Conservation (phyloP, 1,284 basidiomycete species). For the Wallemia hederae region DNA sequence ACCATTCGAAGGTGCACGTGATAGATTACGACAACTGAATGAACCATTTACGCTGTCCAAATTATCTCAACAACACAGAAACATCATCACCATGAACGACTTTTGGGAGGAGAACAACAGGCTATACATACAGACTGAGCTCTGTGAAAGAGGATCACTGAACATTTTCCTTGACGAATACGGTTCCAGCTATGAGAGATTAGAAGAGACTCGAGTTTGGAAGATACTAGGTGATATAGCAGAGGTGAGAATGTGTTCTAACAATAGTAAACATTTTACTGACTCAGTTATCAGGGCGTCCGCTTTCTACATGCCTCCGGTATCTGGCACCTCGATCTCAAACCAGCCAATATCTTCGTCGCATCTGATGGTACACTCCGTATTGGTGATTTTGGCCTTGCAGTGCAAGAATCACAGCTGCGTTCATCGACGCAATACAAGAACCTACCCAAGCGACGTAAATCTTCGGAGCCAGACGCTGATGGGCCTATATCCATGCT, state of each 20-base stretch:
- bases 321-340: constrained; percentile 86
- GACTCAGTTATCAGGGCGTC: constrained; percentile 31
- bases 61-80: constrained; percentile 39
- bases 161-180: constrained; percentile 78
- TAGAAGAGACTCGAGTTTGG: constrained; percentile 88
- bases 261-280: constrained; percentile 10
- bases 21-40: constrained; percentile 69
- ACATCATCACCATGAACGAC: constrained; percentile 70
- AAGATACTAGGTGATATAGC: constrained; percentile 79
- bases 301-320: constrained; percentile 63
- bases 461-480: constrained; percentile 3
- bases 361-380: constrained; percentile 69
- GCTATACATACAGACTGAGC: constrained; percentile 76
- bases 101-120: constrained; percentile 88
- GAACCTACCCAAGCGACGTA: neutral
- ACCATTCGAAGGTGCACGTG: constrained; percentile 62
- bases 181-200: constrained; percentile 45
- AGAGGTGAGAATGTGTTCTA: constrained; percentile 27
- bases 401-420: constrained; percentile 17
- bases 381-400: constrained; percentile 98
- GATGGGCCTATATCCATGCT: constrained; percentile 6
- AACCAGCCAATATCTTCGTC: constrained; percentile 90
- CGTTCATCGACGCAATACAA: constrained; percentile 10
- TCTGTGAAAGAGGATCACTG: constrained; percentile 77
- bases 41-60: constrained; percentile 80